A percentile compares a stretch with the other conserved stretches of the same genome.
Conservation (phyloP, 1,139 yeast genomes). For the Hemisphaericaspora xylofermentans region DNA sequence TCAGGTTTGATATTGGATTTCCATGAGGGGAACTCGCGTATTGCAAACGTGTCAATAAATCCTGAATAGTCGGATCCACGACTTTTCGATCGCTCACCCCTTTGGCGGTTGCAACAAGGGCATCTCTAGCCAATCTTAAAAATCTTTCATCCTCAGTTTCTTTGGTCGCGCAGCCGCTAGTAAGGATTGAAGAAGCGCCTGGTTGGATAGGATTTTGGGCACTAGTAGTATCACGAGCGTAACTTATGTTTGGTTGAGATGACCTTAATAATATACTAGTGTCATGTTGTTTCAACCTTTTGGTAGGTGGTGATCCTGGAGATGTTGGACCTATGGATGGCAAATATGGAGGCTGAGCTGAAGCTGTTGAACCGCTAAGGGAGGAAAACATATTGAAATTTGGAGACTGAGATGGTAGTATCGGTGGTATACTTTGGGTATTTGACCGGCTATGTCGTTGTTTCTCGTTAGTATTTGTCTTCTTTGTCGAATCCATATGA, state of each 20-base stretch:
- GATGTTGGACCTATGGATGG: not conserved
- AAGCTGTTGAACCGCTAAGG: not conserved
- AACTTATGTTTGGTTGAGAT: constrained; percentile 14
- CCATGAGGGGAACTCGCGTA: constrained; percentile 57
- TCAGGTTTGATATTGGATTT: constrained; percentile 41
- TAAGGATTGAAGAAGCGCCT: not conserved
- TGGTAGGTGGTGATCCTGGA: constrained; percentile 4
- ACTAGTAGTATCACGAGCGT: constrained; percentile 10
- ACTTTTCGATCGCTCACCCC: constrained; percentile 26
- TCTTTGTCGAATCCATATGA: not conserved
- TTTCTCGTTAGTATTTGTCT: not conserved
- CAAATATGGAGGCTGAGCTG: not conserved
- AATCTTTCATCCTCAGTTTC: constrained; percentile 41
- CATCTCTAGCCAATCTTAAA: constrained; percentile 44
- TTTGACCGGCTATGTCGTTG: not conserved
- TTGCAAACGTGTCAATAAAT: constrained; percentile 49
- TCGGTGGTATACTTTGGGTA: not conserved
- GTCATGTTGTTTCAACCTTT: constrained; percentile 1
- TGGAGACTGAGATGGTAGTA: not conserved
- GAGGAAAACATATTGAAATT: not conserved
- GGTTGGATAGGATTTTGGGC: not conserved
- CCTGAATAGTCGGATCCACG: constrained; percentile 57
- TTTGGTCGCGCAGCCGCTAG: not conserved
- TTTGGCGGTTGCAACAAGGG: constrained; percentile 45
- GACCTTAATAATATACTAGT: constrained; percentile 1